Base-by-base conservation (phyloP, 495 filamentous ascomycete species). In the Poronia punctata region DNA sequence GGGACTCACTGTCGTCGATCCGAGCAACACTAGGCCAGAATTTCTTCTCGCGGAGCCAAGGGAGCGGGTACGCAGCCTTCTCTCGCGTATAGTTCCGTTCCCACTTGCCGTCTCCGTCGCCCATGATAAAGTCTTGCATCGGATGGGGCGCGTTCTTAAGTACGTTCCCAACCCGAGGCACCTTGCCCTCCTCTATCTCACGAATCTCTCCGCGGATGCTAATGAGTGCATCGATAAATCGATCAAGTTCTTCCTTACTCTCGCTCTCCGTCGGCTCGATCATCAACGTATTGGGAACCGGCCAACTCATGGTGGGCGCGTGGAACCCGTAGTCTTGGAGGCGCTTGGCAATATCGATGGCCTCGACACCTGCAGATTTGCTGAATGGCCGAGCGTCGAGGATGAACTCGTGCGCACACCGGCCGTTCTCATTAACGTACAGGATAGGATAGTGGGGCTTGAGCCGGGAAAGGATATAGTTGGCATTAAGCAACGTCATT, bases 261-360 rank as follows among this genome's bases (percentile, higher is more conserved):
- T 98, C 92, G 12, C 82, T 88, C 67, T 98, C 92, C 0, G 92
- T 98, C 22, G 92, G 92, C 70, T 98, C 92, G 50, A 98, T 94
- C 92, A 98, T 98, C 14, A 98, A 78, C 1, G 92, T 98, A 62
- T 92, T 92, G 31, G 88, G 73, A 2, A 98, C 90, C 5, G 92
- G 92, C 88, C 88, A 98, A 56, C 81, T 87, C 92, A 98, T 97
- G 31, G 92, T 98, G 3, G 92, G 92, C 3, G 93, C 88, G 60
- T 98, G 92, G 76, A 98, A 98, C 28, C 92, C 92, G 59, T 95
- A 98, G 57, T 98, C 92, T 64, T 96, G 90, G 7, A 98, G 79
- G 43, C 92, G 87, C 72, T 98, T 98, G 51, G 92, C 92, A 42
- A 98, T 83, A 53, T 98, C 92, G 55, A 96, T 94, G 28, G 88